Evolutionary conservation across 805 yeast species (phyloP).

Genomic region (Metschnikowia drakensbergensis): DNA sequence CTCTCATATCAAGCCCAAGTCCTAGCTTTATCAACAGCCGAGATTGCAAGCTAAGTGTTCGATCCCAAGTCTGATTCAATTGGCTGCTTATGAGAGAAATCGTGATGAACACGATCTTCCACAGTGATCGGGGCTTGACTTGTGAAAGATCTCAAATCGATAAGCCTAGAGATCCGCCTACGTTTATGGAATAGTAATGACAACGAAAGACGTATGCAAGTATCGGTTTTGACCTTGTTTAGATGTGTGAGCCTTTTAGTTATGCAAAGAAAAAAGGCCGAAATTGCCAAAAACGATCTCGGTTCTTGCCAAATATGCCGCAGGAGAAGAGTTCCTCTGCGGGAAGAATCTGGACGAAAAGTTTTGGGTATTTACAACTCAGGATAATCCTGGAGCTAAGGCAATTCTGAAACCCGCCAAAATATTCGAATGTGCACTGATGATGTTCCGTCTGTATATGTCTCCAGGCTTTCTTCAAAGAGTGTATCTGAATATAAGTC

Average conservation of each 20-base stretch:
- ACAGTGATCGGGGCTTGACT: slow-evolving; percentile 1
- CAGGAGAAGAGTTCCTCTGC: slow-evolving; percentile 13
- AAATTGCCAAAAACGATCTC: no score
- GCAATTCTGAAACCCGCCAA: slow-evolving; percentile 7
- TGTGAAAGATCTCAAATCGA: slow-evolving; percentile 14
- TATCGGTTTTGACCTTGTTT: slow-evolving; percentile 9
- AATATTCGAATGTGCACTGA: slow-evolving; percentile 6
- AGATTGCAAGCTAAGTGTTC: slow-evolving; percentile 11
- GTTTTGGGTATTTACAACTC: slow-evolving; percentile 17
- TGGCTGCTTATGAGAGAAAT: slow-evolving; percentile 7
- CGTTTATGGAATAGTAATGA: slow-evolving; percentile 7
- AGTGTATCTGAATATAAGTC: slow-evolving; percentile 8
- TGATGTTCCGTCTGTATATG: slow-evolving; percentile 4
- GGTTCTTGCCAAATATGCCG: not conserved
- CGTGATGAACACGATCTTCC: slow-evolving; percentile 16
- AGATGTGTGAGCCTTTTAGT: slow-evolving; percentile 2
- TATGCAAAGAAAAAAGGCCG: no score
- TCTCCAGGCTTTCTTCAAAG: no score
- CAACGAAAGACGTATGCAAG: slow-evolving; percentile 7
- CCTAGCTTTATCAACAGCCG: slow-evolving; percentile 16
- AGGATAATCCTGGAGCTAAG: slow-evolving; percentile 13
- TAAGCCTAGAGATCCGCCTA: slow-evolving; percentile 10
- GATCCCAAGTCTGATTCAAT: not conserved
- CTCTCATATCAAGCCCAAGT: not conserved
- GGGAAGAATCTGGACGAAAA: slow-evolving; percentile 7